These are phyloP conservation scores for Gloeostereum incarnatum DNA, from an alignment of 768 basidiomycete species.

Conservation along the genomic window DNA sequence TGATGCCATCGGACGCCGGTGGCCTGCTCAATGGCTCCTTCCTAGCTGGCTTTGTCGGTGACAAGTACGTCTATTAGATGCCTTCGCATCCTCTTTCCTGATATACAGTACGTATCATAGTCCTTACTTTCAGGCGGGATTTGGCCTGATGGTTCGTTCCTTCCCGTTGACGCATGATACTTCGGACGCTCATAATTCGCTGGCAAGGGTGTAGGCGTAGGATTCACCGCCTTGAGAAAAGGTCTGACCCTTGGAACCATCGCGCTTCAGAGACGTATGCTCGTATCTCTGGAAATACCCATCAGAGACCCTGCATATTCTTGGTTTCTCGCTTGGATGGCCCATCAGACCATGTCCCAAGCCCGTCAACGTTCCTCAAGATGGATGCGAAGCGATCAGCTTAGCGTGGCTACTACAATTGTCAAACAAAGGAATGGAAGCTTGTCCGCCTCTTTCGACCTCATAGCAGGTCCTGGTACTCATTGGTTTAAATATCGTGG, in stretches of 20 bases:
- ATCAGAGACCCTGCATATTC: constrained; percentile 93
- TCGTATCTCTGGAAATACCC: constrained; percentile 92
- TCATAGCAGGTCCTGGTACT: constrained; percentile 93
- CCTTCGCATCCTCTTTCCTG: constrained; percentile 5
- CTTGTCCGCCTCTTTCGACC: constrained; percentile 78
- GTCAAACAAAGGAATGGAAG: constrained; percentile 89
- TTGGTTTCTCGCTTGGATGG: constrained; percentile 98
- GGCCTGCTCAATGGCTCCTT: constrained; percentile 17
- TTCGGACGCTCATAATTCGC: neutral
- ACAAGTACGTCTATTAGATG: constrained; percentile 47
- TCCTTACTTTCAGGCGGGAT: constrained; percentile 96
- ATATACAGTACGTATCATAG: constrained; percentile 46
- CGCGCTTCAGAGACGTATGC: constrained; percentile 78
- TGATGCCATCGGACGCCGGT: too few species aligned
- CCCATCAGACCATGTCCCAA: constrained; percentile 40
- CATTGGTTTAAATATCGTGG: constrained; percentile 88
- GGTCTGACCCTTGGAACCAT: constrained; percentile 59
- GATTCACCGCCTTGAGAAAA: constrained; percentile 66
- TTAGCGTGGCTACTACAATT: constrained; percentile 89
- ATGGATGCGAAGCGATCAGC: constrained; percentile 78
- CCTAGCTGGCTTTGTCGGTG: constrained; percentile 33
- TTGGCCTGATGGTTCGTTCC: constrained; percentile 81
- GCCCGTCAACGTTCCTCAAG: constrained; percentile 17
- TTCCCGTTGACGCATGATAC: constrained; percentile 1
- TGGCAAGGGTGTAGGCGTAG: constrained; percentile 82